A percentile compares a stretch with the other conserved stretches of the same genome.
phyloP scores from a whole-genome alignment of 805 yeast genomes.

The Komagataella pseudopastoris region DNA sequence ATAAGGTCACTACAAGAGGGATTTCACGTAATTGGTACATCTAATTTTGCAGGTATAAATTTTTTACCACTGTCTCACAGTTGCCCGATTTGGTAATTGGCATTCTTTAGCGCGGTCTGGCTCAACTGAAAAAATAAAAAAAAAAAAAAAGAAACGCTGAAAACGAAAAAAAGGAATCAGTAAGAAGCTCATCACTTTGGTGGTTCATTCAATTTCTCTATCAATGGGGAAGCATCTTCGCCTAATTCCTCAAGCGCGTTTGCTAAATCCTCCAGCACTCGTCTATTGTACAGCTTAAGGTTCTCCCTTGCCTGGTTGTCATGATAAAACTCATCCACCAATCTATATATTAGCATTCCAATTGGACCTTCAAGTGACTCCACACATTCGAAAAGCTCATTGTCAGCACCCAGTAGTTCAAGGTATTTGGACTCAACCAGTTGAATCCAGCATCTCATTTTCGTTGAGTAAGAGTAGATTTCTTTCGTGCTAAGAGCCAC shows the following conservation, averaged over 20 bases:
- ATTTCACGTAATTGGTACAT: background rate
- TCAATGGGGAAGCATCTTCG: background rate
- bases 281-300: background rate
- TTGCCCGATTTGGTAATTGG: background rate
- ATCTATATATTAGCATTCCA: background rate
- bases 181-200: background rate
- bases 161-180: background rate
- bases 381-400: background rate
- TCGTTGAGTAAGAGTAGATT: conserved; percentile 27
- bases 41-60: background rate
- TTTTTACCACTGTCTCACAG: background rate
- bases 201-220: background rate
- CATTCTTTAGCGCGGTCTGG: background rate
- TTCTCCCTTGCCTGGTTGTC: background rate
- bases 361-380: background rate
- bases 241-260: background rate
- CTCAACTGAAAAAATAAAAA: background rate
- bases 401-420: conserved; percentile 1
- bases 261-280: background rate
- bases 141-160: background rate
- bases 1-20: background rate
- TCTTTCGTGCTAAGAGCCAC: conserved; percentile 24
- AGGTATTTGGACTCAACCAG: conserved; percentile 25
- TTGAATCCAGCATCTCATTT: conserved; percentile 32
- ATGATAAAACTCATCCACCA: background rate